Base-by-base conservation (phyloP, 108 stramenopile species). In the Halocafeteria seosinensis region DNA sequence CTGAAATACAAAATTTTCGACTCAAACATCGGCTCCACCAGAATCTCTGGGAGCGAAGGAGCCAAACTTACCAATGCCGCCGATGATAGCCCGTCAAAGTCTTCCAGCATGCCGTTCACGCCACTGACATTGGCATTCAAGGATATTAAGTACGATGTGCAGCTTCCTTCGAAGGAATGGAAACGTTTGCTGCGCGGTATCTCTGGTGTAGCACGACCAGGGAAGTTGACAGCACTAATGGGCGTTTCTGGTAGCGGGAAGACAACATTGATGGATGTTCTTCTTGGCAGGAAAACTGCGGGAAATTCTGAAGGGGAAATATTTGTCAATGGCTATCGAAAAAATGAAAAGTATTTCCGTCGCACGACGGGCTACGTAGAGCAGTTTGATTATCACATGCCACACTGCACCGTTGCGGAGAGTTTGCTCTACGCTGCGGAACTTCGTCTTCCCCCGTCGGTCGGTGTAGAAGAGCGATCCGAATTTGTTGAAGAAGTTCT, bases 341-440 rank as follows among this genome's bases (percentile, higher is more conserved):
- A 21, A 2, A 12, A 6, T 11, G 2, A 11, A 17, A 1, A 2
- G 11, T 1, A 8, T 12, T n/a, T 62, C 37, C 28, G 38, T 25
- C 34, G 62, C 59, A 34, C 47, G 42, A 80, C 82, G 11, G 92
- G 87, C 12, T 93, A 90, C 62, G 86, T 87, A 12, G 87, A 89
- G 67, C 92, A 94, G 67, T 81, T 85, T 58, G 90, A 92, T 71
- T 73, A 85, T 6, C 88, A 89, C 69, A 64, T 79, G 50, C 82
- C 88, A 21, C 73, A 81, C 24, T 66, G 84, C 52, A 94, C 89
- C 23, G 87, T 90, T 32, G 47, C 67, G 29, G 90, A 94, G 70
- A 82, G 85, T 6, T 72, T 94, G 8, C 63, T 77, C n/a, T 94
- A 90, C 71, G 85, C 84, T 12, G 92, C 88, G 13, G 58, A 74